phyloP scores from a whole-genome alignment of 2,329 filamentous ascomycete genomes.

The Neonectria ditissima region DNA sequence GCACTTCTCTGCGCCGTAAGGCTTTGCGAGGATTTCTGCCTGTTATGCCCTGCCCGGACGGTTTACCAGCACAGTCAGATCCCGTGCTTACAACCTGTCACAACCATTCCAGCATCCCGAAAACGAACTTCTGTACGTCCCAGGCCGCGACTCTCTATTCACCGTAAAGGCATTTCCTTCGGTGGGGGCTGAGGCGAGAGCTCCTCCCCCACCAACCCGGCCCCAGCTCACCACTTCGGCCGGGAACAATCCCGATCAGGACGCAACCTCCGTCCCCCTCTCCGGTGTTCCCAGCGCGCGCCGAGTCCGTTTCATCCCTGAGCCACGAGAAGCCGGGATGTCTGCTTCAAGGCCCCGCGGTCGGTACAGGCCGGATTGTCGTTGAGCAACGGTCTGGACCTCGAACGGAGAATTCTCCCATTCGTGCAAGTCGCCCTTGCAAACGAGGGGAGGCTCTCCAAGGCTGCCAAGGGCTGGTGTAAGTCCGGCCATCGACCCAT shows the following conservation, averaged over 20 bases:
- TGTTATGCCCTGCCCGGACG: background rate
- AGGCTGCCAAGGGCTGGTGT: background rate
- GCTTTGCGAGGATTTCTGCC: background rate
- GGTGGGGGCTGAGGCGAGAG: background rate
- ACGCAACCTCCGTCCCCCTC: constrained; percentile 11
- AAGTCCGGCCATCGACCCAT: constrained; percentile 26
- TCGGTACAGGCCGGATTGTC: constrained; percentile 17
- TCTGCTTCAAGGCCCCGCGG: background rate
- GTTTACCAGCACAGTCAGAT: background rate
- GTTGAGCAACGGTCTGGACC: constrained; percentile 3
- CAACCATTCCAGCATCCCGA: background rate
- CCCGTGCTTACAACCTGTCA: background rate
- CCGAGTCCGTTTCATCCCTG: constrained; percentile 25
- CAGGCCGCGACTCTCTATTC: background rate
- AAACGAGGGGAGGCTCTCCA: background rate
- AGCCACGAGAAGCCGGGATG: constrained; percentile 7
- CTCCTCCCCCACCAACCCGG: background rate
- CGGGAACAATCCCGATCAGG: constrained; percentile 7
- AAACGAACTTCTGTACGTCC: background rate
- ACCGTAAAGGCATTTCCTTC: background rate
- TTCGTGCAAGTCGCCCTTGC: constrained; percentile 36
- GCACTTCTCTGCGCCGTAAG: background rate
- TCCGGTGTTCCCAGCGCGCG: constrained; percentile 14
- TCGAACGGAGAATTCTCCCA: constrained; percentile 38
- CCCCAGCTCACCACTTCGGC: constrained; percentile 4